Evolutionary conservation across 352 stramenopile species (phyloP), one percentile per base, ranked within the genome.

Genomic region (Globisporangium uncinulatum): DNA sequence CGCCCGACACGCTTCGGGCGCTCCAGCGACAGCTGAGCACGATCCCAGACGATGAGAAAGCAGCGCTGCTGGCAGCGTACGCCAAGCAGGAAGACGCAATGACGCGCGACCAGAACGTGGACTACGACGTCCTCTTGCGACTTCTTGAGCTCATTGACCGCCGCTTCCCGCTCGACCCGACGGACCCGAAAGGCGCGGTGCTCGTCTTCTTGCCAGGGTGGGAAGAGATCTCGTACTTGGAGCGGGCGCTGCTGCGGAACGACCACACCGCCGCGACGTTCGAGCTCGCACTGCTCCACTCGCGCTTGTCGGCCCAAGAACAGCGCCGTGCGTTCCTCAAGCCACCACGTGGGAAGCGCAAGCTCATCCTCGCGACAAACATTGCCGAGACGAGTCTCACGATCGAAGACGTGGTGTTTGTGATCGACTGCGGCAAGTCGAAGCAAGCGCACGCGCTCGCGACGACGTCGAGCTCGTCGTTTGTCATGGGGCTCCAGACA

Each of bases 341-440:
- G 17, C 76, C 83, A 2, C 70, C 76, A 6, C 60, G 61, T 5
- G 79, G 79, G 24, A 85, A 86, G 55, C 72, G 81, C 51, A 93
- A 95, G 59, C 61, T 95, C 6, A 86, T 95, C 37, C 77, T 98
- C 48, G 76, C 90, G 6, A 99, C 96, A 0, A 99, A 98, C 63
- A 97, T 99, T 50, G 95, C 95, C 6, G 96, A 99, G 71, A 98
- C 95, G 13, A 98, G 87, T 64, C 71, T 99, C 4, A 99, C 96
- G 13, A 97, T 99, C n/a, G 92, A 97, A 37, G 85, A 95, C 57
- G 92, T 99, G 24, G 89, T 92, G 10, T 96, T 96, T 55, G 85
- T 95, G 5, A 80, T 95, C 41, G 85, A 95, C 51, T 92, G 73
- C 45, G 83, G 83, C 56, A 95, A 93, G 52, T 89, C 77, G 0